A percentile compares a stretch with the other conserved stretches of the same genome.
Evolutionary conservation across 2,329 filamentous ascomycete species (phyloP).

Genomic region (Penicillium freii): DNA sequence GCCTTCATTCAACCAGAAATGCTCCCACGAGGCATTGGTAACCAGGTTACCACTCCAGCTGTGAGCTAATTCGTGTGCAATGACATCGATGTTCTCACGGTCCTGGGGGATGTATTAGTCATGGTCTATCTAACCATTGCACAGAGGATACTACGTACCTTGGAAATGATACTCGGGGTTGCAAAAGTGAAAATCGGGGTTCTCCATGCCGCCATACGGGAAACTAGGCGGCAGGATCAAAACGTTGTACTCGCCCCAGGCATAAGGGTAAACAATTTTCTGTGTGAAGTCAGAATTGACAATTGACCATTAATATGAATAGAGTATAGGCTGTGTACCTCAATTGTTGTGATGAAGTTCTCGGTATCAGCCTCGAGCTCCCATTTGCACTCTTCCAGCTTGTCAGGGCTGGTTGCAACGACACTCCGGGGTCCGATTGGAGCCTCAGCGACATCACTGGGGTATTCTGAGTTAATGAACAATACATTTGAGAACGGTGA

Average conservation of each 20-base stretch:
- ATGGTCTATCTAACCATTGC: not conserved
- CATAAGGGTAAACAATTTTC: slow-evolving; percentile 76
- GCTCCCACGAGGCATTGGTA: slow-evolving; percentile 53
- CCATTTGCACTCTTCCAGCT: slow-evolving; percentile 79
- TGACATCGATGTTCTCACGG: slow-evolving; percentile 89
- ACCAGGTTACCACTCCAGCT: slow-evolving; percentile 84
- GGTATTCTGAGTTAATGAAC: not conserved
- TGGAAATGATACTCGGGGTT: slow-evolving; percentile 89
- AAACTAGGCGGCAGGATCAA: slow-evolving; percentile 87
- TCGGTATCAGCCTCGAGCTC: slow-evolving; percentile 90
- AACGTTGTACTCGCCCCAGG: slow-evolving; percentile 94
- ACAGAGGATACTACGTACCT: slow-evolving; percentile 41
- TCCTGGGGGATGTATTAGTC: slow-evolving; percentile 46
- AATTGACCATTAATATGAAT: not conserved
- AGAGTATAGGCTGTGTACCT: slow-evolving; percentile 53
- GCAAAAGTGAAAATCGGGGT: slow-evolving; percentile 94
- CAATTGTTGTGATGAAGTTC: slow-evolving; percentile 83
- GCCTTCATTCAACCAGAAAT: slow-evolving; percentile 66
- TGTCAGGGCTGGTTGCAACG: slow-evolving; percentile 84
- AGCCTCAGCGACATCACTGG: slow-evolving; percentile 79
- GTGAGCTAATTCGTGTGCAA: slow-evolving; percentile 77
- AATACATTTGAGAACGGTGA: not conserved
- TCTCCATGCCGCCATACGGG: slow-evolving; percentile 81
- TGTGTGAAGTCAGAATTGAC: slow-evolving; percentile 21
- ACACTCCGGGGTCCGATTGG: slow-evolving; percentile 79